These are phyloP conservation scores for Hyphochytrium catenoides DNA, from an alignment of 352 stramenopile species.

Conservation along the genomic window DNA sequence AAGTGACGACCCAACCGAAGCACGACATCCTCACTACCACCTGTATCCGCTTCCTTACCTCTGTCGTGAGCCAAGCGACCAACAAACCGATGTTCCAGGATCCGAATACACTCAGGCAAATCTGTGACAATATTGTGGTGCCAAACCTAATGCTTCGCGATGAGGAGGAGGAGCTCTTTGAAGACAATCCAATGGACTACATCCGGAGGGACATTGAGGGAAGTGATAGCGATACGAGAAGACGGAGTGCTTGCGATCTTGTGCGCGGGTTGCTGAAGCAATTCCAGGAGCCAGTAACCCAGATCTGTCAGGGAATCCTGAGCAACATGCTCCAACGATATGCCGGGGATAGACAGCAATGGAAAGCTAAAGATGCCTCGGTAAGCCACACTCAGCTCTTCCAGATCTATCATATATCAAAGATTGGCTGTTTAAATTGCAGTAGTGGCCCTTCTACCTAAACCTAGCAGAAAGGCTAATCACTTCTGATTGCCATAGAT, in stretches of 20 bases:
- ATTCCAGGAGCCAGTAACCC: conserved; percentile 75
- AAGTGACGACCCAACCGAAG: conserved; percentile 52
- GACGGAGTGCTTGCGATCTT: conserved; percentile 81
- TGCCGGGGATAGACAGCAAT: too few relatives aligned
- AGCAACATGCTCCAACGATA: conserved; percentile 73
- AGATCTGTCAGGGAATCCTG: conserved; percentile 78
- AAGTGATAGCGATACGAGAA: conserved; percentile 82
- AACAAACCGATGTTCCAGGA: conserved; percentile 68
- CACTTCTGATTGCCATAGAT: too few relatives aligned
- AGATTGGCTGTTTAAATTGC: conserved; percentile 3
- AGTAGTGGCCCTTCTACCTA: too few relatives aligned
- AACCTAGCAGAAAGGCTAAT: too few relatives aligned
- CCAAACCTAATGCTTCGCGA: conserved; percentile 92
- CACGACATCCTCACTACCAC: conserved; percentile 86
- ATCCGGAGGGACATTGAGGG: conserved; percentile 95
- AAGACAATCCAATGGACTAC: conserved; percentile 95
- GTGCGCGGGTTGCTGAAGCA: conserved; percentile 79
- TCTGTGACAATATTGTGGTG: conserved; percentile 88
- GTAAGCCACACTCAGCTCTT: too few relatives aligned
- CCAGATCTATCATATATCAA: too few relatives aligned
- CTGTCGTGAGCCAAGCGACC: conserved; percentile 79
- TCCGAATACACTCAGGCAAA: conserved; percentile 46
- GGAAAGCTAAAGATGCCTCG: conserved; percentile 84
- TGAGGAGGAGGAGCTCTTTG: conserved; percentile 88
- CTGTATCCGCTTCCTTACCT: conserved; percentile 90